phyloP scores from a whole-genome alignment of 78 protist genomes.

The Dictyostelium capitatum region DNA sequence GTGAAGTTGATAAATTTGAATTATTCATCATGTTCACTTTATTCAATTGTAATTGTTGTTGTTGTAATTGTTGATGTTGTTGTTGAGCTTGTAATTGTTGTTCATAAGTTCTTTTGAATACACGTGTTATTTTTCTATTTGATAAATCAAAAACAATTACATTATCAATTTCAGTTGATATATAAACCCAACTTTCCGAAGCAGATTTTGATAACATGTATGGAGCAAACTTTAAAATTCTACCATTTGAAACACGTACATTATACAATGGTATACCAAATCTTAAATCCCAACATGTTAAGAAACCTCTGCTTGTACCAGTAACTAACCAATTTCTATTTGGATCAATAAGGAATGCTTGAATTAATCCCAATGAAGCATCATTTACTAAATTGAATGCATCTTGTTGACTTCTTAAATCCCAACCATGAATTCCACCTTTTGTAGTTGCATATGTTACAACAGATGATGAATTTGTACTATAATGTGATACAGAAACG shows the following conservation, averaged over 20 bases:
- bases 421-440: conserved; percentile 86
- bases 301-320: conserved; percentile 78
- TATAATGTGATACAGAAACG: conserved; percentile 56
- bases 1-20: not conserved
- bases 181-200: conserved; percentile 50
- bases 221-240: conserved; percentile 68
- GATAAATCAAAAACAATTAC: conserved; percentile 57
- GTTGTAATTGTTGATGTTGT: not conserved
- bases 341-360: conserved; percentile 72
- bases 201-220: conserved; percentile 28
- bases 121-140: conserved; percentile 14
- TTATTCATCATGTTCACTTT: not conserved
- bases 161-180: conserved; percentile 66
- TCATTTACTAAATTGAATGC: conserved; percentile 70
- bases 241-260: conserved; percentile 70
- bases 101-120: conserved; percentile 39
- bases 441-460: conserved; percentile 81
- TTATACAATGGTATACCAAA: conserved; percentile 80
- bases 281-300: conserved; percentile 83
- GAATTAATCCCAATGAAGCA: conserved; percentile 61
- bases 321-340: conserved; percentile 66
- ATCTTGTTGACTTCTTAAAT: conserved; percentile 72
- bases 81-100: not conserved
- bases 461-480: conserved; percentile 62
- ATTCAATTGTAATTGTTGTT: not conserved